A percentile compares a stretch with the other conserved stretches of the same genome.
Conservation (phyloP, 2,329 filamentous ascomycete species). For the Claviceps cyperi region DNA sequence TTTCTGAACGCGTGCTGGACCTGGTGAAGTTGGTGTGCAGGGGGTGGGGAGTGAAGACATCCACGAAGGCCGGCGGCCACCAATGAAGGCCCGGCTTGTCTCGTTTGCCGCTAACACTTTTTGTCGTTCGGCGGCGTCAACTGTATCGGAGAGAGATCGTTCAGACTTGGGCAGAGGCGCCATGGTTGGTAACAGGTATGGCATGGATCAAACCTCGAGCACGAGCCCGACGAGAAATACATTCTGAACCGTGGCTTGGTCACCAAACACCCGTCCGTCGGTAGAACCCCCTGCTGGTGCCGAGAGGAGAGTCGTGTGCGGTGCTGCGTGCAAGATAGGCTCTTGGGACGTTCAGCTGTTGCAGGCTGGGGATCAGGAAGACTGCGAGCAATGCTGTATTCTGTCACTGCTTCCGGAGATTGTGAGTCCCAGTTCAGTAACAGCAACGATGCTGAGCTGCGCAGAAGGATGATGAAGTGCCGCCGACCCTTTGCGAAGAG, state of each 20-base stretch:
- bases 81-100: slow-evolving; percentile 6
- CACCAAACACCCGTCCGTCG: neutral
- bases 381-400: too few relatives aligned
- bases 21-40: neutral
- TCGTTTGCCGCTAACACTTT: slow-evolving; percentile 3
- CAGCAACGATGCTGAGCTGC: too few relatives aligned
- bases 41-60: neutral
- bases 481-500: too few relatives aligned
- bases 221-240: neutral
- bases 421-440: too few relatives aligned
- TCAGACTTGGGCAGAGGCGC: neutral
- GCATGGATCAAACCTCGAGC: neutral
- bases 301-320: too few relatives aligned
- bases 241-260: neutral
- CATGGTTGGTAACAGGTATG: neutral
- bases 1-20: neutral
- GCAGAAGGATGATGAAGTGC: too few relatives aligned
- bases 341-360: too few relatives aligned
- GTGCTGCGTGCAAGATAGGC: too few relatives aligned
- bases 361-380: too few relatives aligned
- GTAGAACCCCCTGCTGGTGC: neutral
- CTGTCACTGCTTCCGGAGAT: too few relatives aligned
- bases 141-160: neutral
- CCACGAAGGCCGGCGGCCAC: slow-evolving; percentile 1
- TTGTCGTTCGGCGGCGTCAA: neutral